Percentiles rank a stretch among this genome's conserved stretches.
phyloP scores from a whole-genome alignment of 1,284 basidiomycete genomes.

The Thelephora terrestris region DNA sequence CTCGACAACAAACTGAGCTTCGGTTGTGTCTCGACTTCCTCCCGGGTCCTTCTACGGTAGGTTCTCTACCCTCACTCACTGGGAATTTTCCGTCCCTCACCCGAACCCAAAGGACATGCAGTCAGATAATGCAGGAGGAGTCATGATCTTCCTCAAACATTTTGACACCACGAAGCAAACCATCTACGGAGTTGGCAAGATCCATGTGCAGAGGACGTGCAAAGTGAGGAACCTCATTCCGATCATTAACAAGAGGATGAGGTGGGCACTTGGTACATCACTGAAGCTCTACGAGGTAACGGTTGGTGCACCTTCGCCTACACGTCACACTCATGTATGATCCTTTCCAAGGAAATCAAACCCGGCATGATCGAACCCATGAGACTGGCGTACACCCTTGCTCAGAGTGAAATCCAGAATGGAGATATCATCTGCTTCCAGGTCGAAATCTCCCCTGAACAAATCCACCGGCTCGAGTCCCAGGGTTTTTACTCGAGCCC shows the following conservation, averaged over 20 bases:
- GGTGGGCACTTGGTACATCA: conserved; percentile 89
- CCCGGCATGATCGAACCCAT: conserved; percentile 99
- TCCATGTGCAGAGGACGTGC: conserved; percentile 79
- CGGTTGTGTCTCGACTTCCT: conserved; percentile 93
- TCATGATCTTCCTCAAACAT: conserved; percentile 99
- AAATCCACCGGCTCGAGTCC: conserved; percentile 85
- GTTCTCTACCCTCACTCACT: conserved; percentile 7
- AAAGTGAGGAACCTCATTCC: conserved; percentile 85
- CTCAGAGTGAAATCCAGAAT: conserved; percentile 97
- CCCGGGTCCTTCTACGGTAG: conserved; percentile 67
- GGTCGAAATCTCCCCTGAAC: conserved; percentile 91
- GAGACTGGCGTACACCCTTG: conserved; percentile 93
- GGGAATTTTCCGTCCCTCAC: conserved; percentile 15
- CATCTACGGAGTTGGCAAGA: conserved; percentile 80
- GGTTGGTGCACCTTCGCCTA: conserved; percentile 5
- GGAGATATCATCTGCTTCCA: conserved; percentile 99
- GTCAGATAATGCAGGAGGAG: conserved; percentile 68
- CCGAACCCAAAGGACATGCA: conserved; percentile 18
- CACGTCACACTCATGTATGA: not conserved
- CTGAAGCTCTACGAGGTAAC: conserved; percentile 88
- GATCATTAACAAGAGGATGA: conserved; percentile 92
- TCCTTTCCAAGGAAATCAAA: conserved; percentile 81
- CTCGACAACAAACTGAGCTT: conserved; percentile 81
- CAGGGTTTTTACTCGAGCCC: conserved; percentile 94
- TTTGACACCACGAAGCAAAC: conserved; percentile 95